Conservation (phyloP, 2,329 filamentous ascomycete genomes). For the Pseudogymnoascus sp. region DNA sequence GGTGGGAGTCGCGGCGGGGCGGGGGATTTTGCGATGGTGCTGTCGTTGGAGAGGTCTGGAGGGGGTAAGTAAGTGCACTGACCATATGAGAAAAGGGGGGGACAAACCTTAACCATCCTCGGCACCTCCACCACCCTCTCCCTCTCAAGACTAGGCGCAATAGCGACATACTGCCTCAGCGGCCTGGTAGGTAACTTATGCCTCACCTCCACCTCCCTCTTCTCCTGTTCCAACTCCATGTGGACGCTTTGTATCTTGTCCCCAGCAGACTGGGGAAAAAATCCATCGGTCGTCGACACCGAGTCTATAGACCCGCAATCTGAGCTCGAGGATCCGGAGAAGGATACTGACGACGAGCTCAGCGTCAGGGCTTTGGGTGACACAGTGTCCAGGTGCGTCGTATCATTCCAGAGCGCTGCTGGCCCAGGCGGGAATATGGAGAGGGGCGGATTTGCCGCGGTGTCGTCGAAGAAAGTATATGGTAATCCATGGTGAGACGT, state of each 20-base stretch:
- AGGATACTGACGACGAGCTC: background rate
- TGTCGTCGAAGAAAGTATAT: background rate
- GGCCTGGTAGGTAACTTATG: background rate
- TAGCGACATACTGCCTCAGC: background rate
- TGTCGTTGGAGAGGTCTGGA: background rate
- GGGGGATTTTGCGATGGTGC: background rate
- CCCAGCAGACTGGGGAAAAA: background rate
- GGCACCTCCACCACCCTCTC: background rate
- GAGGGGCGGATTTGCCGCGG: fast-evolving
- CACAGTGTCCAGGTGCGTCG: background rate
- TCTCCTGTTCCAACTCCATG: background rate
- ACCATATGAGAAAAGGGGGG: background rate
- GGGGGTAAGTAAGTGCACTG: background rate
- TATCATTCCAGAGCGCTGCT: background rate
- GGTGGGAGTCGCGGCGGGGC: background rate
- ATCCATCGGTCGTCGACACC: background rate
- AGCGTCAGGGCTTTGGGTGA: background rate
- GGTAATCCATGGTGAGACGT: background rate
- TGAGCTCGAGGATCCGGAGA: background rate
- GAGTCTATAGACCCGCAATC: background rate
- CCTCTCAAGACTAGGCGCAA: background rate
- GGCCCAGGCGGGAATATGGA: too few relatives aligned
- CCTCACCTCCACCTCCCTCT: background rate
- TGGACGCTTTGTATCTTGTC: background rate
- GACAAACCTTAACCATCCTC: background rate